A percentile compares a stretch with the other conserved stretches of the same genome.
phyloP scores from a whole-genome alignment of 2,329 filamentous ascomycete species.

The Penicillium decumbens region DNA sequence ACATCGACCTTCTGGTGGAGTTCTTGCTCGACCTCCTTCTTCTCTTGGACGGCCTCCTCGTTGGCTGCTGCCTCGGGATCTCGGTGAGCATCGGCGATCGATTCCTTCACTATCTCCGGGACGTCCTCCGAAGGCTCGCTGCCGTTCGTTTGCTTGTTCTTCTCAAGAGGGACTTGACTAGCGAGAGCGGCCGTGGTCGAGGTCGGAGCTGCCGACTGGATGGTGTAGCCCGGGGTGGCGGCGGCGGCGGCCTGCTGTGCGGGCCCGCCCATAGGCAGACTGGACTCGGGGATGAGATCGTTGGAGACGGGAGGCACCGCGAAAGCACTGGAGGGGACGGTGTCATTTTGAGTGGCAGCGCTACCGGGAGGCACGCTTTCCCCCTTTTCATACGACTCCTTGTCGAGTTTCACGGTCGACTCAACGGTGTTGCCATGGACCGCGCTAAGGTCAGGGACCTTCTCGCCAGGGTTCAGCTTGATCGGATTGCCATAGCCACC shows the following conservation, averaged over 20 bases:
- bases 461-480: slow-evolving; percentile 71
- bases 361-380: slow-evolving; percentile 48
- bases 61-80: slow-evolving; percentile 68
- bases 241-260: slow-evolving; percentile 30
- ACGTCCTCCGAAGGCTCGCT: slow-evolving; percentile 30
- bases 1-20: slow-evolving; percentile 52
- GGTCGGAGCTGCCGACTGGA: slow-evolving; percentile 48
- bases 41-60: slow-evolving; percentile 65
- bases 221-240: slow-evolving; percentile 52
- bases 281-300: slow-evolving; percentile 75
- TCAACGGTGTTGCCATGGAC: slow-evolving; percentile 67
- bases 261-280: slow-evolving; percentile 61
- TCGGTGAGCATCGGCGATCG: slow-evolving; percentile 49
- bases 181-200: slow-evolving; percentile 47
- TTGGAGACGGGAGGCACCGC: slow-evolving; percentile 55
- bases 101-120: slow-evolving; percentile 45
- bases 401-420: slow-evolving; percentile 62
- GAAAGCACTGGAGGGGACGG: slow-evolving; percentile 35
- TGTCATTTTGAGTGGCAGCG: slow-evolving; percentile 41
- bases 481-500: slow-evolving; percentile 69
- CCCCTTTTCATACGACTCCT: slow-evolving; percentile 80
- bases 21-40: slow-evolving; percentile 69
- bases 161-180: slow-evolving; percentile 43
- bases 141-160: slow-evolving; percentile 22
- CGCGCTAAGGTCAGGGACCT: slow-evolving; percentile 63